Conservation (phyloP, 805 yeast genomes). For the Priceomyces melissophilus region DNA sequence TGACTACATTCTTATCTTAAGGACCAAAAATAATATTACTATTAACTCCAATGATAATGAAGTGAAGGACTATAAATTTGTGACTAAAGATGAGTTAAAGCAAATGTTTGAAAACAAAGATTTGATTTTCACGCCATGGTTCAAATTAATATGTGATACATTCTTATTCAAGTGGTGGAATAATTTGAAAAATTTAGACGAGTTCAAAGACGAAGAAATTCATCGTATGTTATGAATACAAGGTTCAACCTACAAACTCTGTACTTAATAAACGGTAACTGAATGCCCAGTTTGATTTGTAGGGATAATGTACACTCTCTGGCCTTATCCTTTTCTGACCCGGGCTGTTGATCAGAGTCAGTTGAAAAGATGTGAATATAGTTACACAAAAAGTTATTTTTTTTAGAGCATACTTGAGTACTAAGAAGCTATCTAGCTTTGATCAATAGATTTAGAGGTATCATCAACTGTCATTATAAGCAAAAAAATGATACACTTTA, state of each 20-base stretch:
- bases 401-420: too few relatives aligned
- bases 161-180: conserved; percentile 95
- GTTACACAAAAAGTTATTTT: too few relatives aligned
- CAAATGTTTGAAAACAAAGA: conserved; percentile 66
- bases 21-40: conserved; percentile 46
- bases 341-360: too few relatives aligned
- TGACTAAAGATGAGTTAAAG: conserved; percentile 61
- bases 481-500: too few relatives aligned
- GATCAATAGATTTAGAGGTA: too few relatives aligned
- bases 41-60: conserved; percentile 70
- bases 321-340: background rate
- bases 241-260: too few relatives aligned
- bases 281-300: background rate
- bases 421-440: too few relatives aligned
- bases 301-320: background rate
- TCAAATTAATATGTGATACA: conserved; percentile 88
- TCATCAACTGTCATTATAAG: too few relatives aligned
- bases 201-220: conserved; percentile 44
- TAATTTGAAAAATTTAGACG: conserved; percentile 55
- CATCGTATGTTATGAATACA: conserved; percentile 44
- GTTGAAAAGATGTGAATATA: too few relatives aligned
- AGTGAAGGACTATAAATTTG: conserved; percentile 78
- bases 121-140: conserved; percentile 96
- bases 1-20: conserved; percentile 85
- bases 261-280: too few relatives aligned